Evolutionary conservation across 768 basidiomycete species (phyloP), one percentile per base, ranked within the genome.

Genomic region (Boletus rubescentipes): DNA sequence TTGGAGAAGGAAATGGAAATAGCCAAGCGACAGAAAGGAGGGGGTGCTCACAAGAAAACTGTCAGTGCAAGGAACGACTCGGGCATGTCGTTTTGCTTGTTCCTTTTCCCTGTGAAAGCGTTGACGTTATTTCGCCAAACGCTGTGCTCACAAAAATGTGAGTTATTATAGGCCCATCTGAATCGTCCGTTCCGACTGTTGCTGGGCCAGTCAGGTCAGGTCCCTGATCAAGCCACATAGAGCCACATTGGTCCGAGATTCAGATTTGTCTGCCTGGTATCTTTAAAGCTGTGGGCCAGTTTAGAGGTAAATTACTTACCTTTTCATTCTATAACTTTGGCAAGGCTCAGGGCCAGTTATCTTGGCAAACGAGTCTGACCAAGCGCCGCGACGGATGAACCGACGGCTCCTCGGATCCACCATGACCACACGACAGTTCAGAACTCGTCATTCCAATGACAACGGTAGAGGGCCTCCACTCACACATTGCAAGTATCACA

Each of bases 401-500:
- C 54, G 46, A 32, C 20, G 6, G 26, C 6, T 26, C 26, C 6
- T 46, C 29, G 6, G 26, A 26, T 41, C 55, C 5, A 53, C 53
- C 11, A 64, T 61, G 57, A 48, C 62, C 9, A 59, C 53, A n/a
- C 37, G 60, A 42, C 44, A 43, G 11, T 54, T 48, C 26, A 42
- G 44, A 46, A 20, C 40, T 20, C 50, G 46, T 10, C 44, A 30
- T n/a, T 39, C 46, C 21, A 41, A 51, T 4, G 37, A 16, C 39
- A 40, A 21, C 21, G 26, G 48, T 9, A 54, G 55, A 45, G 36
- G 37, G 12, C 57, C 41, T 14, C 61, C 53, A 12, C 65, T 58
- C 40, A 70, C 69, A 6, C 69, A 70, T 45, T 70, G 69, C 42
- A 20, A 58, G 70, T 60, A 16, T 30, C 16, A 39, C 29, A 5